Base-by-base conservation (phyloP, 352 stramenopile genomes). In the Thalassiosira mediterranea region DNA sequence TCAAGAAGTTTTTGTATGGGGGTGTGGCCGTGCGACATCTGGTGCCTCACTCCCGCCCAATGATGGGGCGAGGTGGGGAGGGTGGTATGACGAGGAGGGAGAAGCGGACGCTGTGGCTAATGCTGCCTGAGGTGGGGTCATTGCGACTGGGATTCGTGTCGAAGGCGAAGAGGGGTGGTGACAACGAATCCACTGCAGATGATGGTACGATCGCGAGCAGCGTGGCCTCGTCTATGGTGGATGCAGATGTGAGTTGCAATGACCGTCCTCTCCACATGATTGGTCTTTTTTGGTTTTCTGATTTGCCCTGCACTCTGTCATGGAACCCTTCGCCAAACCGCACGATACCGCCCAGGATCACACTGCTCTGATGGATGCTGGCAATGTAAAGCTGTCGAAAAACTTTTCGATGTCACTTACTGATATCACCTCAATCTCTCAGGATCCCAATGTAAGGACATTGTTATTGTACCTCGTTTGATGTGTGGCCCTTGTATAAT, bases 1-100 rank as follows among this genome's bases (percentile, higher is more conserved):
- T 91, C 68, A 89, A 89, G 61, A 80, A 86, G 40, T 93, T 91
- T 63, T 32, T 93, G 48, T 93, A 88, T 72, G 82, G 85, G 42
- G 87, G 87, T 25, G 81, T 93, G 0, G 69, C 81, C 21, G 80
- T 93, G 1, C 75, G 85, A 67, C 66, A 79, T 59, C 34, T 93
- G 0, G 67, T 84, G 40, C 79, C 79, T 2, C 76, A 83, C 62
- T 38, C 59, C 23, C n/a, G 28, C 5, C 62, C 57, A 23, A 77
- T 77, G 48, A 26, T n/a, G 31, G 32, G 53, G 4, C 73, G 63
- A 37, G 72, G 71, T 7, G 17, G 15, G 31, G 32, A 48, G 4
- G 74, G 63, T 46, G 72, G 71, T 7, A 71, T 81, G 62, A 88
- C 79, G 17, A 23, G 71, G 29, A 70, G 76, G 53, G 82, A 90